Conservation (phyloP, 371 early-diverging fungal genomes). For the Mucor mucedo region DNA sequence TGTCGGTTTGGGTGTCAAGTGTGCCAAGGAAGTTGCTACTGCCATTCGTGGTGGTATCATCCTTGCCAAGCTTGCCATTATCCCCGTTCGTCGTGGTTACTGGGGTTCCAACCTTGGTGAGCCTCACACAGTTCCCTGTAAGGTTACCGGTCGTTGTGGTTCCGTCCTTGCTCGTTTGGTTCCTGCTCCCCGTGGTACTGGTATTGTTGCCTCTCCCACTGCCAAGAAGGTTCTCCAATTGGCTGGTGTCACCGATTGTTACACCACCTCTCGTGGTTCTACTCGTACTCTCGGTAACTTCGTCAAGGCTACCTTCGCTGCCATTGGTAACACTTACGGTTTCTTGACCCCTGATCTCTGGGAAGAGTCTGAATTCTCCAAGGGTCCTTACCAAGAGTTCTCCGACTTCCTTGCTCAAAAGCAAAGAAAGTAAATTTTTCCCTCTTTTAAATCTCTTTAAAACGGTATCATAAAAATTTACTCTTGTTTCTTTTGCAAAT, state of each 20-base stretch:
- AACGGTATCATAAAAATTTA: slow-evolving; percentile 5
- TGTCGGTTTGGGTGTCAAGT: slow-evolving; percentile 99
- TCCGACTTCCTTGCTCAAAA: slow-evolving; percentile 86
- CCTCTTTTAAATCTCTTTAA: background rate
- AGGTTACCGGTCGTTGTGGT: slow-evolving; percentile 99
- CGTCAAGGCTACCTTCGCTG: slow-evolving; percentile 99
- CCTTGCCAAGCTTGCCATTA: slow-evolving; percentile 98
- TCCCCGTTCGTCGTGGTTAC: slow-evolving; percentile 99
- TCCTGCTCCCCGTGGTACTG: slow-evolving; percentile 70
- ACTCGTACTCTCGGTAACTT: slow-evolving; percentile 97
- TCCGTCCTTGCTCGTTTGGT: slow-evolving; percentile 92
- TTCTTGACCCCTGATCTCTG: slow-evolving; percentile 98
- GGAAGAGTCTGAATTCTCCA: slow-evolving; percentile 88
- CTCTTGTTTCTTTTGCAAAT: slow-evolving; percentile 16
- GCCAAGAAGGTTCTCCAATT: slow-evolving; percentile 98
- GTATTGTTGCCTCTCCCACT: slow-evolving; percentile 96
- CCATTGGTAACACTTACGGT: slow-evolving; percentile 97
- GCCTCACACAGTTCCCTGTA: slow-evolving; percentile 99
- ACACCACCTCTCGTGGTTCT: slow-evolving; percentile 94
- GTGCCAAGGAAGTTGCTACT: slow-evolving; percentile 99
- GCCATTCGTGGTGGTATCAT: slow-evolving; percentile 99
- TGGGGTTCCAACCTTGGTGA: slow-evolving; percentile 98
- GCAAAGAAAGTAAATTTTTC: slow-evolving; percentile 49
- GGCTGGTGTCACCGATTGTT: slow-evolving; percentile 99
- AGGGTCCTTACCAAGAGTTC: slow-evolving; percentile 94